Base-by-base conservation (phyloP, 805 yeast species). In the Saccharomycopsis sp. region DNA sequence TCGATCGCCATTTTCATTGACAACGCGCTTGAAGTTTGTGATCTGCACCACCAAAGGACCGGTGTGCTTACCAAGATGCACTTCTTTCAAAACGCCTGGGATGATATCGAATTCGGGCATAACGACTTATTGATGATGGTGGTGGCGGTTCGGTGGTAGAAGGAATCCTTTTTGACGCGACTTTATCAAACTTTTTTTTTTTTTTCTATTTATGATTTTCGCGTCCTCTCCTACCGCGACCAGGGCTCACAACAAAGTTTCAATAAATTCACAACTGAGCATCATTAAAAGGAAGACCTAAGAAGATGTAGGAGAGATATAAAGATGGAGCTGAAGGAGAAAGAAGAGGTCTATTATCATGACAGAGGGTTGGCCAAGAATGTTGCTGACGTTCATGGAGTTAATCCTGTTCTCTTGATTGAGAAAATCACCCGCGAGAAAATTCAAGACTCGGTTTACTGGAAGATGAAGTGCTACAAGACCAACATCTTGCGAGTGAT, bases 371-470 rank as follows among this genome's bases (percentile, higher is more conserved):
- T 64, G 20, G 58, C 60, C 1, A 45, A 40, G 5, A 46, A 49
- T n/a, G 53, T 51, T 1, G 39, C 31, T 2, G 52, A 52, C 37
- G 50, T 63, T 18, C 71, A 69, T 39, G 72, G 73, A 3, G 55
- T 65, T 6, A 71, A 71, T 49, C 69, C 76, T 3, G 67, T 68
- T 2, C 51, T 62, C n/a, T 54, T 73, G n/a, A 55, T 76, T 3
- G 82, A 75, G 46, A 75, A 74, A 52, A 75, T 78, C 46, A 60
- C 70, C 5, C 54, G 79, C 38, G 82, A 76, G 48, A 58, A 73
- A 17, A 73, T 77, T 1, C 61, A 66, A 29, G 81, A 74, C 45
- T 66, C 76, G 1, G 49, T 71, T 3, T 77, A 73, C 53, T 78
- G 77, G 75, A 74, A 77, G 42, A 64, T 65, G 48, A 60, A 63